Conservation (phyloP, 176 grass and related monocot species). For the Aegilops bicornis region DNA sequence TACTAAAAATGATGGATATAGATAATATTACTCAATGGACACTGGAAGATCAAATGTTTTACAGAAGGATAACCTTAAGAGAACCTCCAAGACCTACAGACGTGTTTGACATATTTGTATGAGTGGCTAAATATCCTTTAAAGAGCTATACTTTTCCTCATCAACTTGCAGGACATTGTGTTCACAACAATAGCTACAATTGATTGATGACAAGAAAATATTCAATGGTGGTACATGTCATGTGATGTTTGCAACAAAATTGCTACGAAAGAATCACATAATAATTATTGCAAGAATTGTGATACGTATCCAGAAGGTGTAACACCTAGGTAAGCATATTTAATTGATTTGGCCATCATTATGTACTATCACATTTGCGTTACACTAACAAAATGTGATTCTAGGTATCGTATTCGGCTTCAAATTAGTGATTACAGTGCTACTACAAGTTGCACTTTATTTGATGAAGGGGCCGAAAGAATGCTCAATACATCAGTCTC, state of each 20-base stretch:
- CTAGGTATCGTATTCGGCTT: not conserved
- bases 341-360: not conserved
- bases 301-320: too few species aligned
- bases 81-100: not conserved
- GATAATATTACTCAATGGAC: not conserved
- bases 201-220: too few species aligned
- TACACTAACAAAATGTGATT: not conserved
- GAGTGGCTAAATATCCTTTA: too few species aligned
- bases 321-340: too few species aligned
- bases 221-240: too few species aligned
- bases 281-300: too few species aligned
- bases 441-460: not conserved
- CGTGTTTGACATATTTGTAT: too few species aligned
- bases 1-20: not conserved
- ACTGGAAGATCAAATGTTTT: not conserved
- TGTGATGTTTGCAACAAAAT: too few species aligned
- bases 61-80: not conserved
- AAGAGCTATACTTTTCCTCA: too few species aligned
- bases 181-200: too few species aligned
- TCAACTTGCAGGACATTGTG: too few species aligned
- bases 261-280: too few species aligned
- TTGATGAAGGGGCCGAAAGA: not conserved
- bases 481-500: not conserved
- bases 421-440: not conserved
- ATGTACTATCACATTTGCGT: not conserved